phyloP scores from a whole-genome alignment of 257 asterid species.

The Nicotiana tabacum region DNA sequence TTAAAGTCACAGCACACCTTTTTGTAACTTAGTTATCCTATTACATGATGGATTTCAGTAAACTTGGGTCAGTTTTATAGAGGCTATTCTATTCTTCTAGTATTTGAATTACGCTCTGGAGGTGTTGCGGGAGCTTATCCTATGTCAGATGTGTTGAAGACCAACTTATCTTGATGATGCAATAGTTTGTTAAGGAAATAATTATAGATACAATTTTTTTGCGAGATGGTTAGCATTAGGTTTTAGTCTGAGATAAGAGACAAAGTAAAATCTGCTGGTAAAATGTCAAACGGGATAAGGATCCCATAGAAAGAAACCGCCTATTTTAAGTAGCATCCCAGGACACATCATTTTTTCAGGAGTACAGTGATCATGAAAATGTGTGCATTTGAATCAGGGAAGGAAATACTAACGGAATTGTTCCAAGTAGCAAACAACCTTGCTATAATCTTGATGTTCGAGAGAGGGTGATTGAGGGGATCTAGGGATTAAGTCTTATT shows the following conservation, averaged over 20 bases:
- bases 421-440: background rate
- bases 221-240: background rate
- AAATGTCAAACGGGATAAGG: background rate
- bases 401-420: background rate
- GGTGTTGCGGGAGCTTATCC: no score
- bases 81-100: background rate
- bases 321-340: background rate
- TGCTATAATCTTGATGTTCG: background rate
- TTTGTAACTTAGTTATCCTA: background rate
- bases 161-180: background rate
- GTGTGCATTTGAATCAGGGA: background rate
- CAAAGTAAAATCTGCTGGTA: background rate
- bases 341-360: background rate
- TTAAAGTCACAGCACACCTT: background rate
- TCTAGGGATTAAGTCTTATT: background rate
- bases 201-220: background rate
- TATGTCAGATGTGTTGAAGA: background rate
- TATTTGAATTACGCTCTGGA: background rate
- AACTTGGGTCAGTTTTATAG: background rate
- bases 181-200: constrained; percentile 4
- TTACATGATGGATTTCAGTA: background rate
- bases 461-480: background rate
- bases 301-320: background rate
- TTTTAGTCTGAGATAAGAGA: background rate
- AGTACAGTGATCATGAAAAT: background rate